Base-by-base conservation (phyloP, 139 green algal genomes). In the Mesotaenium endlicherianum region DNA sequence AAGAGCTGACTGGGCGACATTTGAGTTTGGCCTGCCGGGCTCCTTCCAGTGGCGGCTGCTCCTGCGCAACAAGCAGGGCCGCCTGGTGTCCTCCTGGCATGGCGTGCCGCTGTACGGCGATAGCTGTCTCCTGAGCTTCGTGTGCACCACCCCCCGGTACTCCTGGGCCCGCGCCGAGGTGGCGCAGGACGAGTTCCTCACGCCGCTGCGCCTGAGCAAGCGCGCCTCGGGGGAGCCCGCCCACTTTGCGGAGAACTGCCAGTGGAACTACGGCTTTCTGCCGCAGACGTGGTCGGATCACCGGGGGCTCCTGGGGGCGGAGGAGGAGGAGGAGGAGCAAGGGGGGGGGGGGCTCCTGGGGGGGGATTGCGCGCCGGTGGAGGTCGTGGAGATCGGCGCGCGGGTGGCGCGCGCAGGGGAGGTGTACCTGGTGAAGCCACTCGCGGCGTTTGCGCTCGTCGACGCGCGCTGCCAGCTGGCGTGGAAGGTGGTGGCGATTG, bases 341-440 rank as follows among this genome's bases (percentile, higher is more conserved):
- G 75, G 71, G n/a, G 40, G 40, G 75, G 40, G n/a, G n/a, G n/a
- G n/a, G n/a, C n/a, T n/a, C n/a, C n/a, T n/a, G n/a, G n/a, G n/a
- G n/a, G n/a, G n/a, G n/a, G n/a, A n/a, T n/a, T n/a, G 53, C n/a
- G 26, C 36, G 39, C 57, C 59, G n/a, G 39, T 82, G 75, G 42
- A 82, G 30, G 75, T 82, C 3, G 41, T 82, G 17, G 75, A 82
- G 17, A 71, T 82, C 11, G 75, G 75, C 53, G 20, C 59, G 75
- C 59, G 75, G 42, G 41, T 31, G 42, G 39, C 59, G 16, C 17
- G n/a, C 20, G 45, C 71, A 26, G 75, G 75, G 20, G 75, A 82
- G 39, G 75, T 82, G 45, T 82, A 82, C 47, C 26, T 75, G 3
- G 75, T 82, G 75, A 82, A 82, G 75, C 75, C 75, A 11, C 75